Conservation (phyloP, 495 filamentous ascomycete species). For the Xylaria castorea region DNA sequence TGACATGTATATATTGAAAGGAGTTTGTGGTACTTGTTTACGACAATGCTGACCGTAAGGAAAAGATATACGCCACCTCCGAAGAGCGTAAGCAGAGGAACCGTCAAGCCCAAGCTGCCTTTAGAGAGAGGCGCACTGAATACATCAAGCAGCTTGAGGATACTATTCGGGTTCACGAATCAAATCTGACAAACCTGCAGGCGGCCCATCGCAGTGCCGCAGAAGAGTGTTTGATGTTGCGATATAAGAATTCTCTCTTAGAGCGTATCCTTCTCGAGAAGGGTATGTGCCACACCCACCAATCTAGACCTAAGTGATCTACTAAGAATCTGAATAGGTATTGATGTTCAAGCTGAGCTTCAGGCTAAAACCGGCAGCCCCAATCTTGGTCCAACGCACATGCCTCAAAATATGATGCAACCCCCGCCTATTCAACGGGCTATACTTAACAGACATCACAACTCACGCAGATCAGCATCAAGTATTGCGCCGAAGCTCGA, state of each 20-base stretch:
- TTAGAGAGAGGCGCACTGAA: conserved; percentile 94
- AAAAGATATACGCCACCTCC: conserved; percentile 91
- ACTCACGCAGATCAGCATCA: conserved; percentile 70
- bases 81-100: conserved; percentile 98
- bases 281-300: conserved; percentile 58
- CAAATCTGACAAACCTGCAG: conserved; percentile 87
- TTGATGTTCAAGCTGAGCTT: conserved; percentile 96
- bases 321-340: conserved; percentile 61
- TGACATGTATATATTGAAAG: not conserved
- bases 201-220: conserved; percentile 93
- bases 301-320: not conserved
- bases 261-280: conserved; percentile 96
- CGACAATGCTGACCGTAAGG: conserved; percentile 39
- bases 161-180: conserved; percentile 97
- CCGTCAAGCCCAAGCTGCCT: conserved; percentile 95
- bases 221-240: conserved; percentile 96
- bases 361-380: conserved; percentile 84
- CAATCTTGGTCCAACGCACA: conserved; percentile 66
- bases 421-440: conserved; percentile 74
- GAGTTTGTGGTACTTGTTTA: not conserved
- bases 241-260: conserved; percentile 96
- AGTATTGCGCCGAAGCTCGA: conserved; percentile 76
- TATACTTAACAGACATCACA: conserved; percentile 70
- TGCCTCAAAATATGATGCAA: conserved; percentile 68
- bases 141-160: conserved; percentile 99